A percentile compares a stretch with the other conserved stretches of the same genome.
These are phyloP conservation scores for Colletotrichum spinosum DNA, from an alignment of 2,329 filamentous ascomycete species.

Conservation along the genomic window DNA sequence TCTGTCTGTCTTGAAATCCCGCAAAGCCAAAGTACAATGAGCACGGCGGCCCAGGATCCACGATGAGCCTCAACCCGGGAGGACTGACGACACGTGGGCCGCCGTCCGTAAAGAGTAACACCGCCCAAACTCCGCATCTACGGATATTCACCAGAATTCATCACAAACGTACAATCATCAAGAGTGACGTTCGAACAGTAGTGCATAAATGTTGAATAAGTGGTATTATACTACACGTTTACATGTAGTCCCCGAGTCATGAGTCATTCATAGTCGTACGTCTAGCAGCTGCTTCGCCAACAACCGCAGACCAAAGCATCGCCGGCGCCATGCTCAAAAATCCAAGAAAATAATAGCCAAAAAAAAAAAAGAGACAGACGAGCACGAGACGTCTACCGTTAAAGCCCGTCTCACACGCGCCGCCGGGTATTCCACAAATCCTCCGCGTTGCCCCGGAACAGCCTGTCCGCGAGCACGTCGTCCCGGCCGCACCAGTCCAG, in stretches of 20 bases:
- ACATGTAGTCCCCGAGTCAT: background rate
- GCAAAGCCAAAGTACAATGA: no score
- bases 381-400: background rate
- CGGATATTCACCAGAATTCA: no score
- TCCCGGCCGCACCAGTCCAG: slow-evolving; percentile 64
- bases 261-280: slow-evolving; percentile 13
- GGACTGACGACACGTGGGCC: no score
- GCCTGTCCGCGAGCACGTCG: slow-evolving; percentile 55
- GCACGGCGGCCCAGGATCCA: no score
- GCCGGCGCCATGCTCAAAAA: slow-evolving; percentile 17
- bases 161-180: no score
- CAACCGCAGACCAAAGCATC: background rate
- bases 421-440: slow-evolving; percentile 51
- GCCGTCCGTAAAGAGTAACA: no score
- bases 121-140: no score
- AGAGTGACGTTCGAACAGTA: no score
- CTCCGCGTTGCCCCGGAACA: slow-evolving; percentile 69
- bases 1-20: no score
- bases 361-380: background rate
- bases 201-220: no score
- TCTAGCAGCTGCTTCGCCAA: background rate
- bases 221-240: no score
- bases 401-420: slow-evolving; percentile 2
- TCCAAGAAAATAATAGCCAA: background rate
- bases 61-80: no score